Percentiles rank a stretch among this genome's conserved stretches.
These are phyloP conservation scores for Ballota nigra DNA, from an alignment of 257 asterid species.

Conservation along the genomic window DNA sequence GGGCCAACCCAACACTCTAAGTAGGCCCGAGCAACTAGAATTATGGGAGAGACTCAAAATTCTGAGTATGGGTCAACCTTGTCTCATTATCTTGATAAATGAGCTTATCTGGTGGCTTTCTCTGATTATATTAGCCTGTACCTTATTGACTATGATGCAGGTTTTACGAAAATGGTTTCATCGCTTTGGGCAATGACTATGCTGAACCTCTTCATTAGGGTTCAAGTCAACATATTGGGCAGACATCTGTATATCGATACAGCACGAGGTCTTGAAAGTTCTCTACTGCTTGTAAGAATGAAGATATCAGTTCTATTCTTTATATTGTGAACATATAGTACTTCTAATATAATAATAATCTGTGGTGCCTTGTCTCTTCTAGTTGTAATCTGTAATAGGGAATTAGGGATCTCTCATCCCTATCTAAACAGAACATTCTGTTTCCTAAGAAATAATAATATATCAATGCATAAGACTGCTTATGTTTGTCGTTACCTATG, in stretches of 20 bases:
- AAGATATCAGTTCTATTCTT: slow-evolving; percentile 3
- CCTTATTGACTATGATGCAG: background rate
- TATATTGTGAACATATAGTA: background rate
- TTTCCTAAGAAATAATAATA: background rate
- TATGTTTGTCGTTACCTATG: background rate
- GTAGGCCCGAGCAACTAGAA: slow-evolving; percentile 45
- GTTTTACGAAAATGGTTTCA: slow-evolving; percentile 32
- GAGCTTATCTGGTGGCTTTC: background rate
- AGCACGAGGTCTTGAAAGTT: slow-evolving; percentile 78
- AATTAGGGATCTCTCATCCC: background rate
- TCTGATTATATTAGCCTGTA: background rate
- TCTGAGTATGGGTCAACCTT: background rate
- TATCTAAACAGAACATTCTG: background rate
- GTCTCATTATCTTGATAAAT: background rate
- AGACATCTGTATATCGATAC: slow-evolving; percentile 85
- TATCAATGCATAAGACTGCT: background rate
- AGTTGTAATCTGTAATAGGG: background rate
- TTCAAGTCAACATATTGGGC: slow-evolving; percentile 27
- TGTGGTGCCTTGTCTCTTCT: background rate
- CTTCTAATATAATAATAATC: background rate
- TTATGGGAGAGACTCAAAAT: slow-evolving; percentile 6
- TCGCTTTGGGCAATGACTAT: slow-evolving; percentile 59
- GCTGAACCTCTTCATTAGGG: background rate
- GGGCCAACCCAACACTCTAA: slow-evolving; percentile 60
- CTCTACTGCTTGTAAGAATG: slow-evolving; percentile 60